Percentiles rank a stretch among this genome's conserved stretches.
phyloP scores from a whole-genome alignment of 2,329 filamentous ascomycete species.

The Sporothrix protearum region DNA sequence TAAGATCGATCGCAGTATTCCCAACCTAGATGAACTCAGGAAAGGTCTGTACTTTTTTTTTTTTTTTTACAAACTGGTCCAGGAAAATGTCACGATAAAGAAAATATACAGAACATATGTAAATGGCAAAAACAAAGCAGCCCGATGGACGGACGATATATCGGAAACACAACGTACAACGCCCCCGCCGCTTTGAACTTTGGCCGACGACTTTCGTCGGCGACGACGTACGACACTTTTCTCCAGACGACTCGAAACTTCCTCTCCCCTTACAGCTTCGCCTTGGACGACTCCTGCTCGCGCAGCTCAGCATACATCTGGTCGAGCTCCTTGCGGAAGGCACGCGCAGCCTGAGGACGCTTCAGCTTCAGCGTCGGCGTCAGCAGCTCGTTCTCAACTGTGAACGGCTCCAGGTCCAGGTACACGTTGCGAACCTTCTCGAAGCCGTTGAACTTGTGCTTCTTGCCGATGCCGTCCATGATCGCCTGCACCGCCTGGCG shows the following conservation, averaged over 20 bases:
- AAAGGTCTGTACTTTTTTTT: not conserved
- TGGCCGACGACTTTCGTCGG: no score
- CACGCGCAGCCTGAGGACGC: slow-evolving; percentile 53
- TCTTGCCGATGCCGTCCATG: slow-evolving; percentile 72
- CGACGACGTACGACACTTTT: no score
- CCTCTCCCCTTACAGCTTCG: slow-evolving; percentile 41
- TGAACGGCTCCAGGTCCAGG: slow-evolving; percentile 84
- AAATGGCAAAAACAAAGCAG: not conserved
- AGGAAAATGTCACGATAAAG: not conserved
- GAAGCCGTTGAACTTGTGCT: slow-evolving; percentile 86
- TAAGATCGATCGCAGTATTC: not conserved
- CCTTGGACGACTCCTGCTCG: slow-evolving; percentile 39
- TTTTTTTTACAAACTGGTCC: not conserved
- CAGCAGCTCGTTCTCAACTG: slow-evolving; percentile 84
- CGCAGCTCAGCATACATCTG: slow-evolving; percentile 56
- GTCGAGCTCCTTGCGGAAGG: slow-evolving; percentile 52
- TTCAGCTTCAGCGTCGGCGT: slow-evolving; percentile 74
- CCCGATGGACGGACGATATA: not conserved
- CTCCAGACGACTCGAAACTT: not conserved
- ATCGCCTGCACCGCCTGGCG: slow-evolving; percentile 72
- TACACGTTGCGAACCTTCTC: slow-evolving; percentile 74
- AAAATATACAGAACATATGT: not conserved
- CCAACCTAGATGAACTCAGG: not conserved
- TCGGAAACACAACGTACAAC: not conserved
- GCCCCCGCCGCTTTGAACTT: no score